Evolutionary conservation across 1,139 yeast genomes (phyloP), one percentile per base, ranked within the genome.

Genomic region (Geotrichum carabidarum): DNA sequence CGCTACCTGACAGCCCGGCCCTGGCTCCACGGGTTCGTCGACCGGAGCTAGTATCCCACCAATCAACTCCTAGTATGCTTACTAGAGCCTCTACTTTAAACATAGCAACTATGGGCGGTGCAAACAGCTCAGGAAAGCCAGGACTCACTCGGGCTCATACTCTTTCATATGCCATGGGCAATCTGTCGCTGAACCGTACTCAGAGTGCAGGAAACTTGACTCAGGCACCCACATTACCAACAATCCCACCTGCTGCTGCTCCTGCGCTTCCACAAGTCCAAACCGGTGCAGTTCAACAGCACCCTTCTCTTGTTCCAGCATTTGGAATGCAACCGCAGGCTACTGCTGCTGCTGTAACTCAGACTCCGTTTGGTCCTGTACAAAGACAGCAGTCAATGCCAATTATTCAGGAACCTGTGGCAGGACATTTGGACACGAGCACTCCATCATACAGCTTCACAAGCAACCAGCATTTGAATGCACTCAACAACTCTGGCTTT

Each of bases 1-100:
- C 68, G 18, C 70, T 91, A 34, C 76, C 81, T 0, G 67, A 69
- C 8, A 83, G 90, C 44, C 88, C 93, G 0, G 93, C 91, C 0
- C 70, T 87, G 50, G 71, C 70, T 1, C 74, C 74, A 2, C 62
- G 74, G 22, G 55, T 59, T 27, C 59, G 59, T 17, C 50, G 49
- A n/a, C 54, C 57, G 3, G 49, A 44, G 14, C 49, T 54, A 9
- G 32, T 44, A 48, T 50, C 57, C 1, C 53, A 51, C 14, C 44
- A 50, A 15, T 54, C 57, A 2, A 54, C 57, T 8, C 57, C 57
- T 5, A 54, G 47, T 42, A 38, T 54, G 12, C 32, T 30, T 7
- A 42, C 12, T 18, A 43, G 55, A 2, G 38, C 57, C 1, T 44
- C 50, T 7, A 42, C 54, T 35, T 31, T 49, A 8, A 43, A 36